Conservation (phyloP, 1,284 basidiomycete species). For the Cystobasidium pallidum region DNA sequence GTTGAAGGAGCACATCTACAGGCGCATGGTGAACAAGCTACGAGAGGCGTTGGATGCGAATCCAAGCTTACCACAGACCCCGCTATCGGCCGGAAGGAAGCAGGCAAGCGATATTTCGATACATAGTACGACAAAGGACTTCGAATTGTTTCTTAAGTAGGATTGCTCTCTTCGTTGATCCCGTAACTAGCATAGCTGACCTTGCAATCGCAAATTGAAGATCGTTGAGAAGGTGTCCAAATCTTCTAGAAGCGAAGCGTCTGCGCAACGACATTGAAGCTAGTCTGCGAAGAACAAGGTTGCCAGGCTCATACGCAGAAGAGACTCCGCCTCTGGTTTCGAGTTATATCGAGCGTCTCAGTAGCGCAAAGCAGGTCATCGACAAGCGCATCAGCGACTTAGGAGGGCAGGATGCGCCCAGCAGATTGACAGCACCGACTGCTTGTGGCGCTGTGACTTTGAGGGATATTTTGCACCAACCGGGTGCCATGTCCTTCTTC, state of each 20-base stretch:
- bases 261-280: slow-evolving; percentile 71
- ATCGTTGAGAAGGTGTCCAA: slow-evolving; percentile 78
- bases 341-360: slow-evolving; percentile 82
- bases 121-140: slow-evolving; percentile 65
- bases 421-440: not conserved
- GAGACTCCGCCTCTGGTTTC: slow-evolving; percentile 79
- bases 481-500: slow-evolving; percentile 87
- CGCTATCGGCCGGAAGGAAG: not conserved
- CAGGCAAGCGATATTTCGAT: slow-evolving; percentile 51
- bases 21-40: slow-evolving; percentile 61
- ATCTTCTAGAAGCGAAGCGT: slow-evolving; percentile 82
- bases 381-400: slow-evolving; percentile 81
- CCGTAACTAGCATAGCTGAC: not conserved
- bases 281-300: slow-evolving; percentile 23
- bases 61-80: slow-evolving; percentile 28
- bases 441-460: not conserved
- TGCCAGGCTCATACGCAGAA: slow-evolving; percentile 56
- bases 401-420: slow-evolving; percentile 62
- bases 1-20: slow-evolving; percentile 1
- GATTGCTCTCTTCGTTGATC: not conserved
- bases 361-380: slow-evolving; percentile 80
- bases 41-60: slow-evolving; percentile 59
- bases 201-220: slow-evolving; percentile 53
- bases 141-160: slow-evolving; percentile 74
- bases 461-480: slow-evolving; percentile 77